These are phyloP conservation scores for Fomitopsis pinicola DNA, from an alignment of 1,284 basidiomycete species.

Conservation along the genomic window DNA sequence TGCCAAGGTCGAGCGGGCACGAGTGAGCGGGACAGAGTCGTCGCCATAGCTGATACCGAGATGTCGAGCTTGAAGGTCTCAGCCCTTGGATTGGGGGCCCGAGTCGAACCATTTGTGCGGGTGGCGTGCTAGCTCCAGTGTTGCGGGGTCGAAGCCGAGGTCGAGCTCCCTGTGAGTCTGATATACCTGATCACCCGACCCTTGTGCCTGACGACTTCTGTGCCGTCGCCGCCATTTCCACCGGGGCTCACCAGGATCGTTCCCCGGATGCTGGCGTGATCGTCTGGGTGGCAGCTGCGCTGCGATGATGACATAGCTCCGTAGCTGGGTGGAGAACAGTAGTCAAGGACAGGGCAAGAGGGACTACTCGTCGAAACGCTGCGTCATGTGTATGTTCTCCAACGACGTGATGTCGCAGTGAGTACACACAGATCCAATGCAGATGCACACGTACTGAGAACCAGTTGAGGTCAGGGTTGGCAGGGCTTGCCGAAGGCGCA, in stretches of 20 bases:
- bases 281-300: conserved; percentile 26
- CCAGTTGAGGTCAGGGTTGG: conserved; percentile 13
- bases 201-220: conserved; percentile 23
- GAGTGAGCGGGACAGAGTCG: conserved; percentile 4
- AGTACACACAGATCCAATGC: background rate
- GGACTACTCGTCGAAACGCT: conserved; percentile 15
- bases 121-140: conserved; percentile 14
- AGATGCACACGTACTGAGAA: conserved; percentile 5
- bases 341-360: conserved; percentile 33
- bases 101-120: conserved; percentile 16
- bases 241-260: conserved; percentile 49
- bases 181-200: conserved; percentile 30
- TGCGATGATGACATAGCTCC: conserved; percentile 31
- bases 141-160: conserved; percentile 47
- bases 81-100: conserved; percentile 15
- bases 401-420: background rate
- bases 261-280: conserved; percentile 33
- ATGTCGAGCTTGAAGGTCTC: conserved; percentile 8
- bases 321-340: conserved; percentile 23
- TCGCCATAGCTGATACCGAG: conserved; percentile 8
- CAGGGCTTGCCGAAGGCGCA: background rate
- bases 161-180: conserved; percentile 33
- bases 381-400: conserved; percentile 14
- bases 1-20: conserved; percentile 9
- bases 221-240: conserved; percentile 46